Evolutionary conservation across 306 rosid genomes (phyloP).

Genomic region (Coriaria nepalensis): DNA sequence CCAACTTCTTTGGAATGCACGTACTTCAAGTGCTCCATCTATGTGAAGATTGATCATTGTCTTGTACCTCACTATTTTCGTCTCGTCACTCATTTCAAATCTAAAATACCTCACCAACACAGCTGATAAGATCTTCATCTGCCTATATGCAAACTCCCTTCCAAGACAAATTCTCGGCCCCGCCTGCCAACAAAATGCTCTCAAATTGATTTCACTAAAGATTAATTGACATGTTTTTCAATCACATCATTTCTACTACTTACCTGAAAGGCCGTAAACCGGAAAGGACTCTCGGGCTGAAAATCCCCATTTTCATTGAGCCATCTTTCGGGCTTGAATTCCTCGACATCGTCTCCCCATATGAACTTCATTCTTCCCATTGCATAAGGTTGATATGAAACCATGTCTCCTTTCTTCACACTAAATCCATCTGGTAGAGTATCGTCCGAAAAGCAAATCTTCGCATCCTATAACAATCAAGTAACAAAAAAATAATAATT

Average conservation of each 20-base stretch:
- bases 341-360: conserved; percentile 27
- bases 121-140: conserved; percentile 70
- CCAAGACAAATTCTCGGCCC: conserved; percentile 76
- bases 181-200: conserved; percentile 33
- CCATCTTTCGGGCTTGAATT: conserved; percentile 26
- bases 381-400: conserved; percentile 18
- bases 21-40: conserved; percentile 55
- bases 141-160: conserved; percentile 54
- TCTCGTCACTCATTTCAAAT: conserved; percentile 49
- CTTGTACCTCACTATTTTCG: conserved; percentile 45
- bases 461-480: conserved; percentile 13
- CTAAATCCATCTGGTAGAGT: conserved; percentile 19
- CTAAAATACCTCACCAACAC: conserved; percentile 35
- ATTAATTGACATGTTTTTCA: too few species aligned
- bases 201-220: not conserved
- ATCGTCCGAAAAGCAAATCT: conserved; percentile 14
- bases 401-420: conserved; percentile 16
- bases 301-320: conserved; percentile 15
- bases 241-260: not conserved
- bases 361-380: conserved; percentile 23
- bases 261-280: conserved; percentile 26
- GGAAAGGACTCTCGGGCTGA: conserved; percentile 21
- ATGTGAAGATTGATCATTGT: conserved; percentile 74
- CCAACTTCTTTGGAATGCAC: conserved; percentile 27
- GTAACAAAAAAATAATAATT: too few species aligned